Evolutionary conservation across 352 stramenopile genomes (phyloP), one percentile per base, ranked within the genome.

Genomic region (Phytophthora pluvialis): DNA sequence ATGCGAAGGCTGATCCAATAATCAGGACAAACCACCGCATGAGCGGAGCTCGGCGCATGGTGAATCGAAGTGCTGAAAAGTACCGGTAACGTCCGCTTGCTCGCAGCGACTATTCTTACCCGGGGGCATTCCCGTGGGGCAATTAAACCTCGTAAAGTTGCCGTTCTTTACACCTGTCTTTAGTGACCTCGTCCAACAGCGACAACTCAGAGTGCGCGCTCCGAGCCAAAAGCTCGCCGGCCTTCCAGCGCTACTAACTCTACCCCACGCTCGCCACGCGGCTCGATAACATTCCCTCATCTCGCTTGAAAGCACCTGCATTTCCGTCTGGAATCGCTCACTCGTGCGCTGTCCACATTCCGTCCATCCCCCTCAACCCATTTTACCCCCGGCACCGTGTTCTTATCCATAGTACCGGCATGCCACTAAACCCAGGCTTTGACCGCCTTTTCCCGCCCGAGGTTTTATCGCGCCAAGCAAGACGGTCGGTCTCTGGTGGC

Each of bases 391-490:
- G 26, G 11, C 47, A 40, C 47, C 47, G 32, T 36, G 49, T 66
- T 53, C 58, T 60, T 53, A 54, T 53, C 32, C 13, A 4, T 11
- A 10, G 7, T 35, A 21, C 51, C 35, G 12, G 7, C 0, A 16
- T 28, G 50, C 45, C 60, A 50, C 44, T 56, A 67, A 46, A 26
- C 1, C 39, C 15, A 38, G 47, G 36, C 21, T 51, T 51, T 43
- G 0, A 16, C 13, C 12, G 18, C 38, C 32, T 44, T 31, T 55
- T 25, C 26, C 40, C 21, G 11, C 4, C 39, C 53, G 51, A 70
- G 66, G 60, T 73, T 73, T 73, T 70, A 59, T 58, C 21, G 21
- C 21, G 21, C 21, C 21, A 21, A 21, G 21, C 21, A 21, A 21
- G 21, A 28, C 45, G 26, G 26, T 35, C 44, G 16, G 10, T 26